Percentiles rank a stretch among this genome's conserved stretches.
These are phyloP conservation scores for Metschnikowia peoriensis DNA, from an alignment of 805 yeast species.

Conservation along the genomic window DNA sequence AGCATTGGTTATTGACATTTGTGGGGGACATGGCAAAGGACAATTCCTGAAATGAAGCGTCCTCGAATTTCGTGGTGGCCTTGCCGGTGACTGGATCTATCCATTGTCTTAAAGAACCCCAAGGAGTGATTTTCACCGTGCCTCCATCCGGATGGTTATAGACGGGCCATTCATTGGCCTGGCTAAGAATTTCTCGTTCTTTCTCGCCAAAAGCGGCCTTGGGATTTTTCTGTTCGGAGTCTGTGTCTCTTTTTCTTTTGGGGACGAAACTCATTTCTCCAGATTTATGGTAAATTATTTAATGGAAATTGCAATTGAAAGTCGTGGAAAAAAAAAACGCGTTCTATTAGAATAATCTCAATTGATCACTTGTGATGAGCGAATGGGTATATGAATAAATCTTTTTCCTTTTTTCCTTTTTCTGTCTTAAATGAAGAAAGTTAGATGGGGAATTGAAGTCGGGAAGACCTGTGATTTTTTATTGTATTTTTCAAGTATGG, in stretches of 20 bases:
- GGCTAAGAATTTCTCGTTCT: conserved; percentile 16
- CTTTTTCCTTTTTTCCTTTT: too few species aligned
- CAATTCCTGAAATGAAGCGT: conserved; percentile 26
- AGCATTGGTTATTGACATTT: conserved; percentile 9
- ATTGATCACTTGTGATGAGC: not conserved
- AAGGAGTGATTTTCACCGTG: conserved; percentile 56
- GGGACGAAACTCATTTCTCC: conserved; percentile 2
- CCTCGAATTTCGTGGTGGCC: conserved; percentile 48
- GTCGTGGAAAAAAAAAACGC: not conserved
- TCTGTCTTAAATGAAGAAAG: too few species aligned
- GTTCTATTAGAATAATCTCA: not conserved
- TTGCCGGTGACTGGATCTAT: conserved; percentile 44
- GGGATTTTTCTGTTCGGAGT: conserved; percentile 22
- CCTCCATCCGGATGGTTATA: conserved; percentile 65
- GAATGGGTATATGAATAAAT: not conserved
- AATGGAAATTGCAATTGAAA: not conserved
- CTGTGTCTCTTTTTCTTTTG: conserved; percentile 27
- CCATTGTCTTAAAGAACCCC: conserved; percentile 55
- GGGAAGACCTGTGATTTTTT: not conserved
- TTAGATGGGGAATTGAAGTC: not conserved
- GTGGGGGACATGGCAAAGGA: conserved; percentile 18
- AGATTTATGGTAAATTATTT: not conserved
- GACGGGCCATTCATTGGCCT: conserved; percentile 48
- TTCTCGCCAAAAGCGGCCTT: conserved; percentile 20
- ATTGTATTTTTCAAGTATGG: too few species aligned